Base-by-base conservation (phyloP, 805 yeast genomes). In the Metschnikowia gelsemii region DNA sequence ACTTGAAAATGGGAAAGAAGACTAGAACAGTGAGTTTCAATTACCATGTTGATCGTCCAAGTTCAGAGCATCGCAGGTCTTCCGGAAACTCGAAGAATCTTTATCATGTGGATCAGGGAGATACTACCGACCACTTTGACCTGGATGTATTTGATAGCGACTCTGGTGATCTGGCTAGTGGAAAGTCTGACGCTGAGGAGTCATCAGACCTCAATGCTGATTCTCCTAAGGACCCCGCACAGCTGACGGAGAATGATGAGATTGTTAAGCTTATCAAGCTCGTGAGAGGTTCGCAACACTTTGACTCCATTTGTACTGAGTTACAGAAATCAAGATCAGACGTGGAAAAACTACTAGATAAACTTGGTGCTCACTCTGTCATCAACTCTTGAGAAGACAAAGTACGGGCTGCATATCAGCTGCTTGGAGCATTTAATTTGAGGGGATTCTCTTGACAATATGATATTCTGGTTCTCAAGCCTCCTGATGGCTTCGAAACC, bases 271-370 rank as follows among this genome's bases (percentile, higher is more conserved):
- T 80, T 33, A 46, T 77, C 2, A 72, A 70, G 45, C 61, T 78
- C 11, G 50, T 83, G 21, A 71, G 72, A 43, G 74, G 76, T 16
- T 72, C 72, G 18, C 81, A 76, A 38, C 75, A 73, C 47, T 69
- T 81, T 49, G 91, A 84, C 53, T 68, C 76, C 3, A 80, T 87
- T 2, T 83, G 91, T 54, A 86, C 91, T 0, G 84, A 79, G 43
- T 64, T 87, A 52, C 76, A 73, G 34, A 72, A 72, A 54, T 72
- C 84, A 8, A 66, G 79, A 33, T 58, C 57, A 16, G 82, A 81
- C 21, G 76, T 84, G 1, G 84, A 80, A 50, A 54, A 61, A 23
- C 60, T 80, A 56, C 52, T 70, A 19, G 64, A 56, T 23, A 55
- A 55, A 32, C 52, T 70, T 24, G 75, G 75, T 1, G 52, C 61